Percentiles rank a stretch among this genome's conserved stretches.
Evolutionary conservation across 2,329 filamentous ascomycete species (phyloP).

Genomic region (Pleoardoris graminearum): DNA sequence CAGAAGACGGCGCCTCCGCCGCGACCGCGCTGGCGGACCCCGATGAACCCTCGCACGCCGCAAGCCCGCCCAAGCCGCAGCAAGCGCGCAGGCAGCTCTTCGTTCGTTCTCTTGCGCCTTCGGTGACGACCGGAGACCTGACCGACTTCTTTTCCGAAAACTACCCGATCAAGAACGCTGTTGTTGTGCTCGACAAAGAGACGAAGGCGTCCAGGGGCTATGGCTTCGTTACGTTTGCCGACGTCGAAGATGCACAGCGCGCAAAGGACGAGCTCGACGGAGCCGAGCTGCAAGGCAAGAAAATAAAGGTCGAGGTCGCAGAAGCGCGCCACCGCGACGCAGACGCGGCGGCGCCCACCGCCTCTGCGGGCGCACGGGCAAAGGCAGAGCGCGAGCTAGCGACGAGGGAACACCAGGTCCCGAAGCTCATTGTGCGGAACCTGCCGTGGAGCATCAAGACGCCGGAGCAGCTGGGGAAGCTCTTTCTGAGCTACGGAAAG

Average conservation of each 20-base stretch:
- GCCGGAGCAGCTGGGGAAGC: slow-evolving; percentile 73
- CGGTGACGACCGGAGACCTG: slow-evolving; percentile 77
- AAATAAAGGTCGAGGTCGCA: slow-evolving; percentile 84
- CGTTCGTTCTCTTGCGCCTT: slow-evolving; percentile 80
- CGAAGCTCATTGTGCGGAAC: slow-evolving; percentile 89
- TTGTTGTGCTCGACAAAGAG: slow-evolving; percentile 82
- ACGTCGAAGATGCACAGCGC: slow-evolving; percentile 83
- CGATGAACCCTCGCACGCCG: slow-evolving; percentile 20
- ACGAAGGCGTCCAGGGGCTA: slow-evolving; percentile 90
- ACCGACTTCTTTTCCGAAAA: slow-evolving; percentile 91
- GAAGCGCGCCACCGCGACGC: slow-evolving; percentile 76
- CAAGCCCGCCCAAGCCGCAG: slow-evolving; percentile 18
- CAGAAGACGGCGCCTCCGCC: slow-evolving; percentile 41
- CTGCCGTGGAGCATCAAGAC: slow-evolving; percentile 94
- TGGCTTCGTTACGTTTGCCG: slow-evolving; percentile 95
- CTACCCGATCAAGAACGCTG: slow-evolving; percentile 93
- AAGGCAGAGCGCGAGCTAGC: slow-evolving; percentile 71
- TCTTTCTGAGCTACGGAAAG: slow-evolving; percentile 89
- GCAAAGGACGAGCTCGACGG: slow-evolving; percentile 83
- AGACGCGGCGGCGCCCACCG: slow-evolving; percentile 31
- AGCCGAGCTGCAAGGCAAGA: slow-evolving; percentile 74
- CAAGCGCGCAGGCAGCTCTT: slow-evolving; percentile 66
- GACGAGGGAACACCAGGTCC: slow-evolving; percentile 67
- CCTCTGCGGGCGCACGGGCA: slow-evolving; percentile 52
- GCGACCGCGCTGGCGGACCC: slow-evolving; percentile 32